Conservation (phyloP, 2,329 filamentous ascomycete genomes). For the Pochonia chlamydosporia region DNA sequence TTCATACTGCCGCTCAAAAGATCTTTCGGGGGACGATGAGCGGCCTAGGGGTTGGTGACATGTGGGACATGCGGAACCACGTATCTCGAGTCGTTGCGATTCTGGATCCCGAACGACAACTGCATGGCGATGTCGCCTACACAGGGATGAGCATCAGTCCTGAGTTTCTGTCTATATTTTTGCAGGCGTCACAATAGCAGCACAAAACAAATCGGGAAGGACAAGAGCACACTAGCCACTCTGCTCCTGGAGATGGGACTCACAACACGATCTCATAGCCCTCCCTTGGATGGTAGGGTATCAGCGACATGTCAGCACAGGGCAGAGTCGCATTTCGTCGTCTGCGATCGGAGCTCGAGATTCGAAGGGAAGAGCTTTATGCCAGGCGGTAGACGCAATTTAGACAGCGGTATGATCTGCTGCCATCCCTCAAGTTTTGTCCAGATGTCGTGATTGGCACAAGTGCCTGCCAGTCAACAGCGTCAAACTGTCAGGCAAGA, state of each 20-base stretch:
- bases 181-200: neutral
- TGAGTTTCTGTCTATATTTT: neutral
- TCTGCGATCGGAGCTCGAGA: neutral
- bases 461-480: too few species aligned
- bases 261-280: conserved; percentile 77
- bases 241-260: conserved; percentile 27
- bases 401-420: too few species aligned
- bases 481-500: too few species aligned
- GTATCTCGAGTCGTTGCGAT: conserved; percentile 80
- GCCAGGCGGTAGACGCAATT: neutral
- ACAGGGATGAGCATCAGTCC: neutral
- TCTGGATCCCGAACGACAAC: conserved; percentile 85
- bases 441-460: too few species aligned
- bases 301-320: conserved; percentile 51
- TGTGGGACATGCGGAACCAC: conserved; percentile 78
- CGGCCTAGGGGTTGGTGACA: conserved; percentile 68
- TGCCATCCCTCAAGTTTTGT: too few species aligned
- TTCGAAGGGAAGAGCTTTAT: neutral
- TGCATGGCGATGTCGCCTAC: conserved; percentile 83
- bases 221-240: too few species aligned
- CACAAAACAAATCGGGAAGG: neutral
- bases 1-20: conserved; percentile 38
- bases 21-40: conserved; percentile 38
- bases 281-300: conserved; percentile 69
- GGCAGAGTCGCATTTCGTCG: neutral